phyloP scores from a whole-genome alignment of 2,329 filamentous ascomycete species.

The Fusarium sp. region DNA sequence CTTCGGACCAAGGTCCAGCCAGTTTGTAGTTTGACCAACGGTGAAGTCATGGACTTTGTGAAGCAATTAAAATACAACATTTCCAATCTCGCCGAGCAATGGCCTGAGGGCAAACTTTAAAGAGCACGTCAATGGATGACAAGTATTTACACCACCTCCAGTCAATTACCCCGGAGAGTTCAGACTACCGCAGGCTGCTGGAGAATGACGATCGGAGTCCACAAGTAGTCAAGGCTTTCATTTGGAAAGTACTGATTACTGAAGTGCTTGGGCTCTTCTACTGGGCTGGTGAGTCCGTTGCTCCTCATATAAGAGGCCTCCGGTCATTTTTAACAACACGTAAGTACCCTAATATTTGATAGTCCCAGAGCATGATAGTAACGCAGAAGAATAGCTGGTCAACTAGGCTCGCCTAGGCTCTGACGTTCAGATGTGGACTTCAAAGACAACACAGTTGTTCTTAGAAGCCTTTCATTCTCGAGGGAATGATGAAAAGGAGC shows the following conservation, averaged over 20 bases:
- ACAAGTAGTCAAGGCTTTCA: not conserved
- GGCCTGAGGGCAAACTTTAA: not conserved
- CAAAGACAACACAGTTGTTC: not conserved
- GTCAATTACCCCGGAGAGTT: not conserved
- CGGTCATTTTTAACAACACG: not conserved
- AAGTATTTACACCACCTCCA: not conserved
- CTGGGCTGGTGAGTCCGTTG: not conserved
- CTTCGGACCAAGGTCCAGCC: not conserved
- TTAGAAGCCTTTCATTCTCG: not conserved
- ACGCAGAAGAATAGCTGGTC: not conserved
- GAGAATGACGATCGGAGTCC: not conserved
- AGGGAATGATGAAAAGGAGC: not conserved
- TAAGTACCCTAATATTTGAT: not conserved
- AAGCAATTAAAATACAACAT: not conserved
- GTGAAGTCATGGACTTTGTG: not conserved
- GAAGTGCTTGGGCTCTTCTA: not conserved
- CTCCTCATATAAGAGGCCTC: not conserved
- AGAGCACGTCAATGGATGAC: not conserved
- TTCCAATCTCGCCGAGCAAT: not conserved
- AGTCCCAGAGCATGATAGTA: not conserved
- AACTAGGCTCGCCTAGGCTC: not conserved
- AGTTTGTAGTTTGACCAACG: not conserved
- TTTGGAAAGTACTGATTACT: not conserved
- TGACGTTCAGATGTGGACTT: not conserved
- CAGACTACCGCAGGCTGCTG: not conserved